These are phyloP conservation scores for Rhodotorula babjevae DNA, from an alignment of 768 basidiomycete species.

Conservation along the genomic window DNA sequence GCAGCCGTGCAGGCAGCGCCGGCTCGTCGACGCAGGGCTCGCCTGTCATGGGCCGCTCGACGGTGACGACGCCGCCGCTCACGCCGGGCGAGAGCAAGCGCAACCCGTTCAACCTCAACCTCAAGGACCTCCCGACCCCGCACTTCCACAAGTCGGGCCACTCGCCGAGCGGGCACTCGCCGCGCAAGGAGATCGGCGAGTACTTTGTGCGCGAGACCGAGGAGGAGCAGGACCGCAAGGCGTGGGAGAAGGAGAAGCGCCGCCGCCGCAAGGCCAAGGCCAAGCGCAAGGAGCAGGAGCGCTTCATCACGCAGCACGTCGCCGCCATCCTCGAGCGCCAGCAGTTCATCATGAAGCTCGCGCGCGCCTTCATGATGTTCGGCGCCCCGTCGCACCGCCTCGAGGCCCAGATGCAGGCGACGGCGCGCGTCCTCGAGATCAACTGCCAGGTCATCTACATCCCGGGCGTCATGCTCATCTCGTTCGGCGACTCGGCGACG, in stretches of 20 bases:
- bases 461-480: constrained; percentile 63
- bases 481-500: constrained; percentile 73
- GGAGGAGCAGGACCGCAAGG: constrained; percentile 45
- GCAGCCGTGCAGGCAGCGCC: constrained; percentile 11
- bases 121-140: constrained; percentile 19
- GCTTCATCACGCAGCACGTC: constrained; percentile 58
- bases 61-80: constrained; percentile 3
- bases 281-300: constrained; percentile 66
- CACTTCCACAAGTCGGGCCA: constrained; percentile 11
- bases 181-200: constrained; percentile 41
- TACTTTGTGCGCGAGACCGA: constrained; percentile 43
- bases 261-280: constrained; percentile 49
- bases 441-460: constrained; percentile 52
- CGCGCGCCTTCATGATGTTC: constrained; percentile 53
- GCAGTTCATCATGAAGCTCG: constrained; percentile 53
- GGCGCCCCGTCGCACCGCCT: constrained; percentile 54
- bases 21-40: constrained; percentile 7
- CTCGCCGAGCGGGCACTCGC: constrained; percentile 39
- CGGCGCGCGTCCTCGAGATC: constrained; percentile 53
- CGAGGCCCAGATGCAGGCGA: constrained; percentile 53
- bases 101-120: constrained; percentile 29
- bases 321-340: constrained; percentile 46
- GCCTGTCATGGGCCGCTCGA: constrained; percentile 11
- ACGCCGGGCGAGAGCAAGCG: constrained; percentile 13
- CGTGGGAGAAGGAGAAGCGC: constrained; percentile 51